phyloP scores from a whole-genome alignment of 495 filamentous ascomycete species.

The Hyaloscypha bicolor region DNA sequence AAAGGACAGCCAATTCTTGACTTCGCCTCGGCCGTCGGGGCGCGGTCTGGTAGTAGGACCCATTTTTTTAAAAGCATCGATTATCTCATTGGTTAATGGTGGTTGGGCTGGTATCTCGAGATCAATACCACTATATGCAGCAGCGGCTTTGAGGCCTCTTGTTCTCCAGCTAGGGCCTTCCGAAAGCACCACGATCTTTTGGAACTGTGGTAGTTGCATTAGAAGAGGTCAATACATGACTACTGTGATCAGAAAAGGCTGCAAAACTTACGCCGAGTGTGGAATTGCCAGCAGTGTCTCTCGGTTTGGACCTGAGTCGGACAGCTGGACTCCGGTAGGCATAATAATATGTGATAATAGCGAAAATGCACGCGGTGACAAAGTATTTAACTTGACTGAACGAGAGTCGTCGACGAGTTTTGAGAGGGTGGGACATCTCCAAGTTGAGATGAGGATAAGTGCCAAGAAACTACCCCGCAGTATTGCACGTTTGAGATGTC shows the following conservation, averaged over 20 bases:
- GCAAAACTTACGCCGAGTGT: background rate
- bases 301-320: background rate
- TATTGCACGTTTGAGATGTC: background rate
- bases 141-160: conserved; percentile 32
- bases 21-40: conserved; percentile 25
- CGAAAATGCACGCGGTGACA: background rate
- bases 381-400: background rate
- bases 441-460: background rate
- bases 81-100: conserved; percentile 9
- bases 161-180: conserved; percentile 18
- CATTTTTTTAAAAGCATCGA: background rate
- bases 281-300: background rate
- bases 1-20: conserved; percentile 35
- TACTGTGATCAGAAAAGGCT: too few species aligned
- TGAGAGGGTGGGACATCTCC: background rate
- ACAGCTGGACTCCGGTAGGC: background rate
- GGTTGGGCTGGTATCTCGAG: conserved; percentile 29
- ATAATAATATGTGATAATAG: background rate
- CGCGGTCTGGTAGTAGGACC: conserved; percentile 19
- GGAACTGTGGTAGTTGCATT: background rate
- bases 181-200: background rate
- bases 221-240: background rate
- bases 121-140: conserved; percentile 25
- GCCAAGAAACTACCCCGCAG: background rate
- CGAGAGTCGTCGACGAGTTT: background rate